Percentiles rank a stretch among this genome's conserved stretches.
Evolutionary conservation across 306 rosid genomes (phyloP).

Genomic region (Cucumis melo): DNA sequence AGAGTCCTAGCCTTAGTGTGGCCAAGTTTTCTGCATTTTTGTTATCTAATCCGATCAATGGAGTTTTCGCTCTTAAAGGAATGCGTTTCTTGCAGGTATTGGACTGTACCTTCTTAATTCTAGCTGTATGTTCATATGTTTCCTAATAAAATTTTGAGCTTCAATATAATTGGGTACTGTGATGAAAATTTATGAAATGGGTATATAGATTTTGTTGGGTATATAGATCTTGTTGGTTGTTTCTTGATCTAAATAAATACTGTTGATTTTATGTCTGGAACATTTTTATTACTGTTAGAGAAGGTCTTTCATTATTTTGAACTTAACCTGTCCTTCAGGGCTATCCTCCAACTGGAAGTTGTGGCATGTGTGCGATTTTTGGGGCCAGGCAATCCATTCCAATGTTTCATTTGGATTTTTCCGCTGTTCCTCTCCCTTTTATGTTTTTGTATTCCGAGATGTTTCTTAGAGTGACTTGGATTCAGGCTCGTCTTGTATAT

Average conservation of each 20-base stretch:
- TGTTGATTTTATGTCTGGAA: not conserved
- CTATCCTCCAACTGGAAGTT: conserved; percentile 8
- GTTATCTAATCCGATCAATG: conserved; percentile 22
- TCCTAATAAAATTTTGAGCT: not conserved
- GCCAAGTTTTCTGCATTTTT: conserved; percentile 37
- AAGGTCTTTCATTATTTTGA: not conserved
- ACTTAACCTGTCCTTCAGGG: conserved; percentile 31
- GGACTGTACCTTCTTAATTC: not conserved
- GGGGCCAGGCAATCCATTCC: conserved; percentile 27
- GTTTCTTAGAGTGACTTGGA: conserved; percentile 19
- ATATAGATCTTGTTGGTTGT: not conserved
- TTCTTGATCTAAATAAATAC: not conserved
- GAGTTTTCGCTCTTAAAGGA: conserved; percentile 24
- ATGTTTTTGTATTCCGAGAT: conserved; percentile 28
- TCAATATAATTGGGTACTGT: not conserved
- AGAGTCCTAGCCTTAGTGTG: conserved; percentile 17
- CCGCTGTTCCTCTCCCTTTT: conserved; percentile 59
- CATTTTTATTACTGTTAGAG: not conserved
- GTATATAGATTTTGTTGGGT: not conserved
- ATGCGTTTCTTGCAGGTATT: conserved; percentile 39
- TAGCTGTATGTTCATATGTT: not conserved
- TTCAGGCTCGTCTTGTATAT: conserved; percentile 17
- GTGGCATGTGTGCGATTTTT: conserved; percentile 46
- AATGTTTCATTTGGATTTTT: conserved; percentile 51
- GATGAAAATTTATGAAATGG: not conserved